Conservation (phyloP, 2,329 filamentous ascomycete genomes). For the Akanthomyces dipterigenus region DNA sequence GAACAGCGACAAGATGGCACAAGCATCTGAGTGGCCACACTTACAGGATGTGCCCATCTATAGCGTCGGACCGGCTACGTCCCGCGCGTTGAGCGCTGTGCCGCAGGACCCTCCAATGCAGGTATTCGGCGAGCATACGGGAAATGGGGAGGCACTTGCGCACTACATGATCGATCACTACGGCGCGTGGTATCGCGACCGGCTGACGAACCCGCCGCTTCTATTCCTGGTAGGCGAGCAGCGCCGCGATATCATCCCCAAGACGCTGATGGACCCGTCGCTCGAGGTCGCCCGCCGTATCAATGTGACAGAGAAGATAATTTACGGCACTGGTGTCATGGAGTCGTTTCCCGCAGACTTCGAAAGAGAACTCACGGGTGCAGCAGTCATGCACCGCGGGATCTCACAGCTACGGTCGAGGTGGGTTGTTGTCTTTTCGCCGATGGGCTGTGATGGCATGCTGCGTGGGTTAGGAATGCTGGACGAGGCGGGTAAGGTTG, state of each 20-base stretch:
- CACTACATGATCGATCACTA: slow-evolving; percentile 76
- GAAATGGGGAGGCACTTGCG: slow-evolving; percentile 76
- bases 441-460: slow-evolving; percentile 57
- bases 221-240: slow-evolving; percentile 90
- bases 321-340: slow-evolving; percentile 85
- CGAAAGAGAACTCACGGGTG: slow-evolving; percentile 33
- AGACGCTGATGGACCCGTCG: slow-evolving; percentile 56
- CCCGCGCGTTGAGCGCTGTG: slow-evolving; percentile 60
- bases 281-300: slow-evolving; percentile 49
- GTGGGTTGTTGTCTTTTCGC: slow-evolving; percentile 73
- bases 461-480: slow-evolving; percentile 46
- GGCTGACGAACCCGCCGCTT: slow-evolving; percentile 50
- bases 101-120: slow-evolving; percentile 43
- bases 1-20: slow-evolving; percentile 33
- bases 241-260: slow-evolving; percentile 83
- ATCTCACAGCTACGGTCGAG: slow-evolving; percentile 36
- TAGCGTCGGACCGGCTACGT: slow-evolving; percentile 75
- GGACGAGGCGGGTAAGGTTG: slow-evolving; percentile 38
- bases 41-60: slow-evolving; percentile 58
- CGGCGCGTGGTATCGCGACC: slow-evolving; percentile 40
- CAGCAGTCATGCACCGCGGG: background rate
- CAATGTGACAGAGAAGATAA: slow-evolving; percentile 67
- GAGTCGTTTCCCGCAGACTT: slow-evolving; percentile 69
- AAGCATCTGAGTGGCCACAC: slow-evolving; percentile 39
- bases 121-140: slow-evolving; percentile 73